A percentile compares a stretch with the other conserved stretches of the same genome.
phyloP scores from a whole-genome alignment of 805 yeast genomes.

The Candida verbasci region DNA sequence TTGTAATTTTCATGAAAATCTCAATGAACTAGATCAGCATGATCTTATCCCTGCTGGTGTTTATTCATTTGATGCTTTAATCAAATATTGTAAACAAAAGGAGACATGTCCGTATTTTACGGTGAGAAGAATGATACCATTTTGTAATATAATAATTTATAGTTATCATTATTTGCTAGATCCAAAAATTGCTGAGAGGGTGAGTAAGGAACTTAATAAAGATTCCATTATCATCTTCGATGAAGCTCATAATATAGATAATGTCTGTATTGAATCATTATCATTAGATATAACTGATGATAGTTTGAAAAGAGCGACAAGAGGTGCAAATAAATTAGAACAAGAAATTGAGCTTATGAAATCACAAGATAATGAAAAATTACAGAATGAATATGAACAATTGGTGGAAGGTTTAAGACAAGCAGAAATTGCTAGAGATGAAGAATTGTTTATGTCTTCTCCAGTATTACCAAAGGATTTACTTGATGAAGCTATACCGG shows the following conservation, averaged over 20 bases:
- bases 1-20: slow-evolving; percentile 88
- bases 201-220: slow-evolving; percentile 84
- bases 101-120: slow-evolving; percentile 96
- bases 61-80: slow-evolving; percentile 82
- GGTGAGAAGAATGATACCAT: slow-evolving; percentile 94
- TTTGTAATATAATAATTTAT: slow-evolving; percentile 90
- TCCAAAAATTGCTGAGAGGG: slow-evolving; percentile 96
- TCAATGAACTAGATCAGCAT: slow-evolving; percentile 82
- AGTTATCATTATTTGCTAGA: slow-evolving; percentile 95
- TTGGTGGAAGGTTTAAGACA: slow-evolving; percentile 86
- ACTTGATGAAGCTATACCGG: slow-evolving; percentile 91
- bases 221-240: slow-evolving; percentile 94
- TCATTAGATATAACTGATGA: slow-evolving; percentile 92
- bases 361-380: slow-evolving; percentile 71
- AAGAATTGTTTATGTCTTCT: slow-evolving; percentile 74
- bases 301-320: slow-evolving; percentile 75
- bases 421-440: slow-evolving; percentile 59
- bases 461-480: slow-evolving; percentile 86
- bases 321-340: slow-evolving; percentile 79
- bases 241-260: slow-evolving; percentile 98
- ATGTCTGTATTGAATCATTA: slow-evolving; percentile 94
- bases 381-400: slow-evolving; percentile 87
- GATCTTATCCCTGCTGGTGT: slow-evolving; percentile 90
- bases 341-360: slow-evolving; percentile 83
- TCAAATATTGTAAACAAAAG: slow-evolving; percentile 69